phyloP scores from a whole-genome alignment of 106 monocot species.

The Hemerocallis citrina region DNA sequence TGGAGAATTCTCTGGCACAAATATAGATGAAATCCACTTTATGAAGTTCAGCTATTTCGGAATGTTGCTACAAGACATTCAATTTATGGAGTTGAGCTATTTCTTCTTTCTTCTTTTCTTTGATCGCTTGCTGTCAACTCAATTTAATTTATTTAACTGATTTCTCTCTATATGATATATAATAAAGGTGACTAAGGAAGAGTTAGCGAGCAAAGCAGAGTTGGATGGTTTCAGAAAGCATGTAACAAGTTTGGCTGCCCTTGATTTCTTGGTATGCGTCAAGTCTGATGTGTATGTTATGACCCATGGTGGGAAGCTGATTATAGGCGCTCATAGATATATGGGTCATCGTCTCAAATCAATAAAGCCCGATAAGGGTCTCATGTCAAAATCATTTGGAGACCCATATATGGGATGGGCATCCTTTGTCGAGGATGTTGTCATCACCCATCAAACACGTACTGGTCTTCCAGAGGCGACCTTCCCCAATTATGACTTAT shows the following conservation, averaged over 20 bases:
- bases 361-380: slow-evolving; percentile 87
- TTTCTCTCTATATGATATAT: too few relatives aligned
- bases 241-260: slow-evolving; percentile 86
- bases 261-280: slow-evolving; percentile 92
- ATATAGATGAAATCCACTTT: too few relatives aligned
- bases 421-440: slow-evolving; percentile 80
- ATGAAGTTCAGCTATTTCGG: too few relatives aligned
- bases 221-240: slow-evolving; percentile 85
- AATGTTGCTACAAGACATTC: too few relatives aligned
- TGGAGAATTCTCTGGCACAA: too few relatives aligned
- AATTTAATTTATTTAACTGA: too few relatives aligned
- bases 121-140: too few relatives aligned
- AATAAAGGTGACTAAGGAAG: slow-evolving; percentile 96
- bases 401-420: slow-evolving; percentile 99
- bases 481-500: slow-evolving; percentile 83
- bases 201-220: slow-evolving; percentile 84
- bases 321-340: slow-evolving; percentile 74
- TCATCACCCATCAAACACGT: slow-evolving; percentile 75
- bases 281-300: slow-evolving; percentile 95
- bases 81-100: too few relatives aligned
- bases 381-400: slow-evolving; percentile 86
- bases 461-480: slow-evolving; percentile 87
- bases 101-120: too few relatives aligned
- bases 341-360: slow-evolving; percentile 82
- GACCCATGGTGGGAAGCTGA: slow-evolving; percentile 90